Evolutionary conservation across 1,284 basidiomycete genomes (phyloP).

Genomic region (Psilocybe mexicana): DNA sequence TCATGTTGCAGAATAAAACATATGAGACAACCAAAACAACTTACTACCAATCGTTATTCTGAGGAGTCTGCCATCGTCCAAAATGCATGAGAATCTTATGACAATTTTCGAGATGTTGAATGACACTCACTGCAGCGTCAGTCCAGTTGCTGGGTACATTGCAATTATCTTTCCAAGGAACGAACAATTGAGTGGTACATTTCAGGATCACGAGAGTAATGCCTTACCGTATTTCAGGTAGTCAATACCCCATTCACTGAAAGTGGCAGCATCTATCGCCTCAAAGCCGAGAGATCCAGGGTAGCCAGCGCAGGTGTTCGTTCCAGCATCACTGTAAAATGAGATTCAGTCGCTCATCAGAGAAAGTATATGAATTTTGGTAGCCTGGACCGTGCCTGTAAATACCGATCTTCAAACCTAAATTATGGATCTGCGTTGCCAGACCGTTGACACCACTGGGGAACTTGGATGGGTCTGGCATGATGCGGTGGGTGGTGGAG

Average conservation of each 20-base stretch:
- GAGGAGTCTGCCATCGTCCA: constrained; percentile 33
- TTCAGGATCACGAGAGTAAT: neutral
- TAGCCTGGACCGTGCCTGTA: constrained; percentile 38
- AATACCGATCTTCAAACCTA: constrained; percentile 56
- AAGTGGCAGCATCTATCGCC: constrained; percentile 49
- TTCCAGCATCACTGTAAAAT: constrained; percentile 51
- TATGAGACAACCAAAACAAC: constrained; percentile 21
- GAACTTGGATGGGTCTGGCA: constrained; percentile 53
- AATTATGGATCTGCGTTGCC: constrained; percentile 44
- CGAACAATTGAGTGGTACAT: neutral
- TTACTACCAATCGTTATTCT: constrained; percentile 51
- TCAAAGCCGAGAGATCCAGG: constrained; percentile 54
- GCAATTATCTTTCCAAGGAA: constrained; percentile 47
- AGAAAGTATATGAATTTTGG: neutral
- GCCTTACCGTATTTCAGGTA: constrained; percentile 54
- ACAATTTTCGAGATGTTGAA: neutral
- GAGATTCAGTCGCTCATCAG: neutral
- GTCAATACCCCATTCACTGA: constrained; percentile 55
- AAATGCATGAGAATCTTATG: neutral
- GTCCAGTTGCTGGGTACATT: constrained; percentile 55
- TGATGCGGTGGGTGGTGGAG: constrained; percentile 40
- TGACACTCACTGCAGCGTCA: constrained; percentile 37
- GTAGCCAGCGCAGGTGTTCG: constrained; percentile 52
- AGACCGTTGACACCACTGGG: constrained; percentile 50
- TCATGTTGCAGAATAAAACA: neutral